Evolutionary conservation across 345 rosid species (phyloP), one percentile per base, ranked within the genome.

Genomic region (Durio zibethinus): DNA sequence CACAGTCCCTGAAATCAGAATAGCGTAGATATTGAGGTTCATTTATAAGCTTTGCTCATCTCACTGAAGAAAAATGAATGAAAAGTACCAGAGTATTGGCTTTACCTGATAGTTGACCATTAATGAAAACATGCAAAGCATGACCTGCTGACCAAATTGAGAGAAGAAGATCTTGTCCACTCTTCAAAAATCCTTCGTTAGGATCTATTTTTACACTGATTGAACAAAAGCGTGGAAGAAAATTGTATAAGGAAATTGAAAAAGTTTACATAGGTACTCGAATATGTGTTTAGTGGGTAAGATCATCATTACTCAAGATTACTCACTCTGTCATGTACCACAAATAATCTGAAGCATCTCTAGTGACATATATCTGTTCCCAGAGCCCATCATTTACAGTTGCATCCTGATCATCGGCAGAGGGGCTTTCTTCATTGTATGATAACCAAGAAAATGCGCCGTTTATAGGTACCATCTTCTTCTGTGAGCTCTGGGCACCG

Each of bases 271-370:
- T 18, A 73, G 70, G 33, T 48, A n/a, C 4, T 31, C 8, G 4
- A 25, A 54, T 23, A 45, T 48, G 40, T 64, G 6, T 57, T 21
- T 47, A 12, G 2, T 53, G 35, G 33, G 31, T 40, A 31, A 72
- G 21, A 27, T 5, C 43, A 33, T 31, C 60, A 76, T 67, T 59
- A 20, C 71, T 36, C 10, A 12, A 29, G 11, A 64, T 42, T 18
- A 86, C 97, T 89, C 50, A 94, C 98, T 90, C 93, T 65, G 97
- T 90, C 84, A 88, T 86, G 83, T 90, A 94, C 98, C 98, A 94
- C 83, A 94, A 81, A 74, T 94, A 94, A 79, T 94, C 98, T 21
- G 98, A 74, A 27, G 72, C 43, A 78, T 94, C 97, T 79, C 89
- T 77, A 20, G 98, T 93, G 59, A 92, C 77, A 79, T 84, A 84